Evolutionary conservation across 495 filamentous ascomycete species (phyloP).

Genomic region (Echria macrotheca): DNA sequence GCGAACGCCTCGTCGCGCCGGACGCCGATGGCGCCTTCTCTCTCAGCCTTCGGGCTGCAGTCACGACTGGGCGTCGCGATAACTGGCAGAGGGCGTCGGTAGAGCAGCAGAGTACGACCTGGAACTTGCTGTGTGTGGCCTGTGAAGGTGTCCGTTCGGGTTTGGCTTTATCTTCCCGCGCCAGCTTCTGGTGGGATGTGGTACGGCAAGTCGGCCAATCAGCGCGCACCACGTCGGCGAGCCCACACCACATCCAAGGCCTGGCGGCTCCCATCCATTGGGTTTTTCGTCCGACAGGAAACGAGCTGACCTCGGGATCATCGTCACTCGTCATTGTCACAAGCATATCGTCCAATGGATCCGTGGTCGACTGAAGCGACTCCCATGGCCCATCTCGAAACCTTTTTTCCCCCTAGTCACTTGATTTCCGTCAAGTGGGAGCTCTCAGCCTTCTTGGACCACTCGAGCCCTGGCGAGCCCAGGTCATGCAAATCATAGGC

Average conservation of each 20-base stretch:
- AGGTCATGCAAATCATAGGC: slow-evolving; percentile 35
- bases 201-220: slow-evolving; percentile 33
- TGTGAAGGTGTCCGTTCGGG: slow-evolving; percentile 28
- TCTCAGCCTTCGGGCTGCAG: no score
- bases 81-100: slow-evolving; percentile 13
- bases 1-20: slow-evolving; percentile 8
- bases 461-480: slow-evolving; percentile 19
- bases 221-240: slow-evolving; percentile 34
- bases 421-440: neutral
- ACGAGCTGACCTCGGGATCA: slow-evolving; percentile 20
- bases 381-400: neutral
- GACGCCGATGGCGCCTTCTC: neutral
- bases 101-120: no score
- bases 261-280: slow-evolving; percentile 23
- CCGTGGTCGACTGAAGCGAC: neutral
- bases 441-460: slow-evolving; percentile 10
- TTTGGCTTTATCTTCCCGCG: slow-evolving; percentile 35
- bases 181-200: slow-evolving; percentile 29
- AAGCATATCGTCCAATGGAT: slow-evolving; percentile 12
- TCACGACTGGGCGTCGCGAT: slow-evolving; percentile 30
- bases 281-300: slow-evolving; percentile 12
- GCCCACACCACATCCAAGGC: slow-evolving; percentile 29
- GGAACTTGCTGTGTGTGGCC: no score
- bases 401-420: neutral
- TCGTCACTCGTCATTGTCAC: slow-evolving; percentile 7